A percentile compares a stretch with the other conserved stretches of the same genome.
Conservation (phyloP, 1,139 yeast genomes). For the Nakaseomyces nivariensis region DNA sequence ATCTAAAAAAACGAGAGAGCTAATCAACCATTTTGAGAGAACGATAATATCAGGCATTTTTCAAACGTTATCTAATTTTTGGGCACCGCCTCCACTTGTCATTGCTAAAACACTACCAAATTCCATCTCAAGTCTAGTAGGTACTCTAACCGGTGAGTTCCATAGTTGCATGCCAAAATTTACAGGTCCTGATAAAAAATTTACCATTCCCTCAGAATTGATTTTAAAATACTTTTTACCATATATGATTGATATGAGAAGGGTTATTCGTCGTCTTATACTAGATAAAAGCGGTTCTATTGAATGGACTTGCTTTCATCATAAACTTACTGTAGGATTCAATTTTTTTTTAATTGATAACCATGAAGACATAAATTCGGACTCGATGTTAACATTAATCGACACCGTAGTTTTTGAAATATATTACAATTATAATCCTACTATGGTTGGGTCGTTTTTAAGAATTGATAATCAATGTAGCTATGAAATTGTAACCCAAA, state of each 20-base stretch:
- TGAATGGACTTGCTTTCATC: constrained; percentile 17
- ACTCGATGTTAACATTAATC: constrained; percentile 40
- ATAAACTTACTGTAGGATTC: constrained; percentile 15
- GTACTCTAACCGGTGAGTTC: constrained; percentile 13
- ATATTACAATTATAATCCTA: constrained; percentile 56
- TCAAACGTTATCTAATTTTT: constrained; percentile 38
- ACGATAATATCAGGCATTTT: constrained; percentile 17
- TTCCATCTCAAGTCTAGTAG: constrained; percentile 22
- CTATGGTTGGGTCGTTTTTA: constrained; percentile 73
- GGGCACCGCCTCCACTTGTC: constrained; percentile 50
- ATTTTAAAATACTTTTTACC: constrained; percentile 42
- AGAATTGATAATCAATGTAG: constrained; percentile 70
- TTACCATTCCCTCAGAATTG: constrained; percentile 30
- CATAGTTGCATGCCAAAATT: constrained; percentile 11
- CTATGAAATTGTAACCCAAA: constrained; percentile 47
- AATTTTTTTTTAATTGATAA: constrained; percentile 24
- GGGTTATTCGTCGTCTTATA: constrained; percentile 29
- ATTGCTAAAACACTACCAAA: constrained; percentile 37
- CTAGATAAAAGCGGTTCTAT: constrained; percentile 6
- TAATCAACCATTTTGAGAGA: constrained; percentile 11
- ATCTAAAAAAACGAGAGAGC: constrained; percentile 1
- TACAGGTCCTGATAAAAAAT: constrained; percentile 4
- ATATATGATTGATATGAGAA: constrained; percentile 42
- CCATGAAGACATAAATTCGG: constrained; percentile 28
- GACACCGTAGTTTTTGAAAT: constrained; percentile 76